Base-by-base conservation (phyloP, 139 green algal genomes). In the Chlamydomonas asymmetrica region DNA sequence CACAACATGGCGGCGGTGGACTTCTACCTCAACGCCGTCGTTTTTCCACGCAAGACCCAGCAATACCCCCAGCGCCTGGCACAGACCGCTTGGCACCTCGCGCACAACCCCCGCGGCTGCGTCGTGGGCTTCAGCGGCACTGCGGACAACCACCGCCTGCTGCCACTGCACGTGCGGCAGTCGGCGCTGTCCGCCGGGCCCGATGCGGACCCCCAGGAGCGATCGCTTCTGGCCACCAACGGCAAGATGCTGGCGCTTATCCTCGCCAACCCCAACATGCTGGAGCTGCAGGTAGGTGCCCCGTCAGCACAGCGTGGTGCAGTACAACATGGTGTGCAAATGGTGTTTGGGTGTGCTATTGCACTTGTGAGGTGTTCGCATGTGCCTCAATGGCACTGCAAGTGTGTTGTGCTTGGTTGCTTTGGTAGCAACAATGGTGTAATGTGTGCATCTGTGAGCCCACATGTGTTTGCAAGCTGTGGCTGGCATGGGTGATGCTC, bases 211-310 rank as follows among this genome's bases (percentile, higher is more conserved):
- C 7, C 52, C 7, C 7, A 48, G 20, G 69, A 75, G 5, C 39
- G 5, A 0, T 38, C 39, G 4, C 74, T 91, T 56, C 32, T n/a
- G 0, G 88, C 56, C 29, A 91, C 88, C 34, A 87, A 92, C 73
- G 84, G 85, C 62, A 87, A 84, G 77, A 92, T 92, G 88, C 81
- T 91, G 57, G 32, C 73, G 9, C 40, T 91, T 4, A 70, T 92
- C 37, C 59, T 86, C 67, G 20, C 62, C 3, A 69, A 79, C 70
- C 78, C 79, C 5, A 66, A 75, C 31, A 35, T 4, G 18, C 27
- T n/a, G 32, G 13, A 2, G 29, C 52, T 40, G 6, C 31, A 37
- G 1, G 37, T 29, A 32, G 34, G 18, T 27, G 16, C 5, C 27
- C 4, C 4, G n/a, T 38, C n/a, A 9, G 25, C 1, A 5, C 34